phyloP scores from a whole-genome alignment of 768 basidiomycete genomes.

The Amanita muscaria region DNA sequence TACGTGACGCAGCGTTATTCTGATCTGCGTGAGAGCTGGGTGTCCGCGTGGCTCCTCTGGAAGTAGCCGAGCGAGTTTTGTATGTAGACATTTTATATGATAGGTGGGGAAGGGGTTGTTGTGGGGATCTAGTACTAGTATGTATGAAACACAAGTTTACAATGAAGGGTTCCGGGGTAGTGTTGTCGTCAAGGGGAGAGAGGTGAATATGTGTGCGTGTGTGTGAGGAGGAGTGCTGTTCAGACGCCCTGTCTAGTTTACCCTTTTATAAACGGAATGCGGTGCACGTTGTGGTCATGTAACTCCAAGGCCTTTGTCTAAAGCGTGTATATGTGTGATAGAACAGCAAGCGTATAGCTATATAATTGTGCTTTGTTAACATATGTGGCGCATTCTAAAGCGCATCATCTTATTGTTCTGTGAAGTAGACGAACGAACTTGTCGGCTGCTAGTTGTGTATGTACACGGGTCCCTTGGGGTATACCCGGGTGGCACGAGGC shows the following conservation, averaged over 20 bases:
- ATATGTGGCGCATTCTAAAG: not conserved
- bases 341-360: too few relatives aligned
- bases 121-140: not conserved
- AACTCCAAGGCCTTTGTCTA: constrained; percentile 6
- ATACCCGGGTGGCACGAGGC: too few relatives aligned
- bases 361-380: not conserved
- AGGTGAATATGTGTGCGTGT: not conserved
- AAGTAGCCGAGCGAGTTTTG: constrained; percentile 4
- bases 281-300: constrained; percentile 10
- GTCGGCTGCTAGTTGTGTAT: too few relatives aligned
- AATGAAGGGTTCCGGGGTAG: too few relatives aligned
- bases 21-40: constrained; percentile 1
- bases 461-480: too few relatives aligned
- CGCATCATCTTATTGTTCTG: not conserved
- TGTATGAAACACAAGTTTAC: too few relatives aligned
- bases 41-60: not conserved
- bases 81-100: not conserved
- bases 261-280: constrained; percentile 9
- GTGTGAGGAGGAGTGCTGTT: too few relatives aligned
- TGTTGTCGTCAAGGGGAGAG: too few relatives aligned
- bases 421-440: too few relatives aligned
- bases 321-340: constrained; percentile 1
- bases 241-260: too few relatives aligned
- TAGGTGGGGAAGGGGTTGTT: constrained; percentile 1
- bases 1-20: constrained; percentile 12